Evolutionary conservation across 2,329 filamentous ascomycete genomes (phyloP).

Genomic region (Hymenoscyphus repandus): DNA sequence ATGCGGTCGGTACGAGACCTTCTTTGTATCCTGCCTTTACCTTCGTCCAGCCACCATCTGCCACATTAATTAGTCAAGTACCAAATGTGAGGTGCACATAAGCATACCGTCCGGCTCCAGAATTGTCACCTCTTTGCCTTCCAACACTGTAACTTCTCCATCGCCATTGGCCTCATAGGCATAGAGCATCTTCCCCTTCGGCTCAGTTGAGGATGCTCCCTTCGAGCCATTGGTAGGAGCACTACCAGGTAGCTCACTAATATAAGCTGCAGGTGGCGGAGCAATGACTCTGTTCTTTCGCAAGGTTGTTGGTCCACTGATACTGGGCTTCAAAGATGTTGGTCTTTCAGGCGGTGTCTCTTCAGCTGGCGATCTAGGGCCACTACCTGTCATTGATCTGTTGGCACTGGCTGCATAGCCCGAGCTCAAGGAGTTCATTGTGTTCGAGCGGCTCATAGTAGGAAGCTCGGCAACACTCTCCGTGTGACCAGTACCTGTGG

Average conservation of each 20-base stretch:
- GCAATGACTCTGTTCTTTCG: slow-evolving; percentile 73
- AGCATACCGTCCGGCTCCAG: slow-evolving; percentile 82
- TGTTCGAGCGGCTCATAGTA: slow-evolving; percentile 68
- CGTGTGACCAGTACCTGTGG: slow-evolving; percentile 26
- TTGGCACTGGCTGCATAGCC: slow-evolving; percentile 78
- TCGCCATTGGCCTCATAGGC: slow-evolving; percentile 73
- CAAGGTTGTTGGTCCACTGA: slow-evolving; percentile 19
- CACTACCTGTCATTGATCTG: slow-evolving; percentile 64
- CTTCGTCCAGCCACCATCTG: slow-evolving; percentile 92
- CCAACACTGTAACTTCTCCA: slow-evolving; percentile 75
- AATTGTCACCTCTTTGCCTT: slow-evolving; percentile 72
- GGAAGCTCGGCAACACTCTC: slow-evolving; percentile 58
- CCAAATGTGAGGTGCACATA: slow-evolving; percentile 5
- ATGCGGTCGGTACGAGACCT: slow-evolving; percentile 82
- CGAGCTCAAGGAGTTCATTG: slow-evolving; percentile 84
- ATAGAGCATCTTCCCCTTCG: slow-evolving; percentile 85
- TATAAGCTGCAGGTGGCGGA: slow-evolving; percentile 77
- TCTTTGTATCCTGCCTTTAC: slow-evolving; percentile 70
- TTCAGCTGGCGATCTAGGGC: slow-evolving; percentile 44
- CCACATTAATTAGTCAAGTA: slow-evolving; percentile 28
- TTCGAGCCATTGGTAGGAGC: slow-evolving; percentile 37
- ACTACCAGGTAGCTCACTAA: slow-evolving; percentile 59
- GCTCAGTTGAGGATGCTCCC: slow-evolving; percentile 39
- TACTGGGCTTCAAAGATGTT: slow-evolving; percentile 20
- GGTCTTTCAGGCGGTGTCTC: slow-evolving; percentile 40